Percentiles rank a stretch among this genome's conserved stretches.
phyloP scores from a whole-genome alignment of 1,284 basidiomycete genomes.

The Spongiforma sp. region DNA sequence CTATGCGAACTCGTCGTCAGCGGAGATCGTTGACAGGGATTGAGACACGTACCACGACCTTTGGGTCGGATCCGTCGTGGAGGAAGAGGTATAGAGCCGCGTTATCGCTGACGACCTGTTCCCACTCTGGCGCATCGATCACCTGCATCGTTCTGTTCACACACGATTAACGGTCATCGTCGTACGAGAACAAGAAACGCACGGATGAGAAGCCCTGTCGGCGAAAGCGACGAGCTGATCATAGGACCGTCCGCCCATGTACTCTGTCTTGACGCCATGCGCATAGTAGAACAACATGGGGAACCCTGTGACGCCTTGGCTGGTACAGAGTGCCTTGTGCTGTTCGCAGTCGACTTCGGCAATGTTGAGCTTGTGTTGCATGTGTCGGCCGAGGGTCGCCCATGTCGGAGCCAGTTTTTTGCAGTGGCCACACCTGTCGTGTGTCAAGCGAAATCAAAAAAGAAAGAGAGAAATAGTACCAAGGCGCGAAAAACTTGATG shows the following conservation, averaged over 20 bases:
- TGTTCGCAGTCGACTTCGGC: constrained; percentile 90
- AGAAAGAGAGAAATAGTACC: constrained; percentile 46
- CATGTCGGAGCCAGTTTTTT: constrained; percentile 87
- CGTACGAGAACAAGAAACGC: constrained; percentile 27
- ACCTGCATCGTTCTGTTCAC: constrained; percentile 43
- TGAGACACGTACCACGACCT: constrained; percentile 47
- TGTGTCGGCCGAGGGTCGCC: constrained; percentile 69
- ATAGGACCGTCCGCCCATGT: constrained; percentile 69
- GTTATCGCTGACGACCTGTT: constrained; percentile 55
- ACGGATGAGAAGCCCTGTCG: constrained; percentile 70
- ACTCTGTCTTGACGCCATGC: constrained; percentile 63
- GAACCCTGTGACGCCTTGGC: constrained; percentile 74
- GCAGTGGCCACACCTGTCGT: constrained; percentile 82
- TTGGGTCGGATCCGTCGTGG: constrained; percentile 52
- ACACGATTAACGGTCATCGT: constrained; percentile 18
- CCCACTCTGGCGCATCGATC: constrained; percentile 59
- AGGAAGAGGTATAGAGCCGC: constrained; percentile 79
- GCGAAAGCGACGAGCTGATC: constrained; percentile 75
- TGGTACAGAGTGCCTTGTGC: constrained; percentile 66
- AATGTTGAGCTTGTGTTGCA: constrained; percentile 74
- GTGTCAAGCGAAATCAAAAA: neutral
- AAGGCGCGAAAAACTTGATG: constrained; percentile 92
- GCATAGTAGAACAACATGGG: constrained; percentile 79
- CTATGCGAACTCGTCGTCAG: constrained; percentile 37
- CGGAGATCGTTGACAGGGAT: neutral